phyloP scores from a whole-genome alignment of 768 basidiomycete species.

The Xerocomellus intermedius region DNA sequence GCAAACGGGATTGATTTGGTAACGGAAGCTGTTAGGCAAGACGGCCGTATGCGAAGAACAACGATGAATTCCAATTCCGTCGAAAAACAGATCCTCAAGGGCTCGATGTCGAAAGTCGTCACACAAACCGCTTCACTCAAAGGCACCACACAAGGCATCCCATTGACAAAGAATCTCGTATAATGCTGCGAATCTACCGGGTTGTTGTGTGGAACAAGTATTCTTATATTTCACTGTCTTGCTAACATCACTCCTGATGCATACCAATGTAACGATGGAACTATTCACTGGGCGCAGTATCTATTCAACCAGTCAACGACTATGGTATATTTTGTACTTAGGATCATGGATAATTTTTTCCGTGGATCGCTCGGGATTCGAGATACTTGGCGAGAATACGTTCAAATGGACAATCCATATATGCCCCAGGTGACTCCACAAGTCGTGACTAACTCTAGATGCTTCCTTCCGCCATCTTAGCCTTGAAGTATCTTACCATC shows the following conservation, averaged over 20 bases:
- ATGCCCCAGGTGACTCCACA: background rate
- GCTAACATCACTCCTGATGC: conserved; percentile 10
- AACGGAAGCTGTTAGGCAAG: conserved; percentile 35
- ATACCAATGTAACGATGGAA: conserved; percentile 12
- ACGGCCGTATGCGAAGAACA: conserved; percentile 42
- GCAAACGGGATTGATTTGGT: conserved; percentile 40
- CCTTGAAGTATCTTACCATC: conserved; percentile 92
- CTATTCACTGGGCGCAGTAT: conserved; percentile 5
- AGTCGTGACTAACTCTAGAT: conserved; percentile 39
- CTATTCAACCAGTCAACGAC: conserved; percentile 4
- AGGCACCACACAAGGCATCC: conserved; percentile 1
- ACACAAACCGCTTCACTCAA: conserved; percentile 24
- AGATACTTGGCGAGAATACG: background rate
- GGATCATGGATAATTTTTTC: conserved; percentile 11
- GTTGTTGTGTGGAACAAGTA: conserved; percentile 15
- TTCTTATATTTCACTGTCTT: conserved; percentile 7
- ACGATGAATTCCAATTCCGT: conserved; percentile 37
- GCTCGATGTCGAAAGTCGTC: conserved; percentile 54
- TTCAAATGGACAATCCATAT: background rate
- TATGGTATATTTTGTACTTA: conserved; percentile 16
- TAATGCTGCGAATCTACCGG: background rate
- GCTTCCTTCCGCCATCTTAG: conserved; percentile 83
- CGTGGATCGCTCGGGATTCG: background rate
- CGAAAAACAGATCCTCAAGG: conserved; percentile 52
- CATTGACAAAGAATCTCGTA: conserved; percentile 13